Conservation (phyloP, 805 yeast species). For the Isabelozyma rhagii region DNA sequence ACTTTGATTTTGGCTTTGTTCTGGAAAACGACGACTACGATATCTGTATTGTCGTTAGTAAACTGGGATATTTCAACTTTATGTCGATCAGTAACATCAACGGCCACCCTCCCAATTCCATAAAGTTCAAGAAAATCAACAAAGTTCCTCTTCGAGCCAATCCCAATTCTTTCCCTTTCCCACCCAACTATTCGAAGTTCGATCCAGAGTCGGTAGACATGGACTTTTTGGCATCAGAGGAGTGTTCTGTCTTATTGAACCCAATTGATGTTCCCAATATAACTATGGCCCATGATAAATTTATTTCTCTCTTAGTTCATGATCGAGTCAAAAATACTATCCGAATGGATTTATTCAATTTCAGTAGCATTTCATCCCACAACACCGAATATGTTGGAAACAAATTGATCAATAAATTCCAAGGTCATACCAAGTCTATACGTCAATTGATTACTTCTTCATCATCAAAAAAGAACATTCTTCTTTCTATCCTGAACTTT, state of each 20-base stretch:
- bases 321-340: conserved; percentile 36
- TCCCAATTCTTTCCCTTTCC: conserved; percentile 9
- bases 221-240: conserved; percentile 8
- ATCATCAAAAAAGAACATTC: conserved; percentile 21
- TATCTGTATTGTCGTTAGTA: conserved; percentile 40
- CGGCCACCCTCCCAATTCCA: conserved; percentile 52
- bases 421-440: conserved; percentile 86
- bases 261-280: conserved; percentile 3
- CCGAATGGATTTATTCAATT: conserved; percentile 17
- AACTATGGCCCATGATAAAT: neutral
- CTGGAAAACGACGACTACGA: conserved; percentile 12
- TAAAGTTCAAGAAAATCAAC: conserved; percentile 38
- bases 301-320: conserved; percentile 23
- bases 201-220: neutral
- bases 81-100: conserved; percentile 51
- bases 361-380: conserved; percentile 1
- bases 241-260: conserved; percentile 6
- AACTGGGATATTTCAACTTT: conserved; percentile 38
- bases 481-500: conserved; percentile 38
- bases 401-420: conserved; percentile 47
- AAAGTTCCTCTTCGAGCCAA: conserved; percentile 8
- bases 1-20: conserved; percentile 10
- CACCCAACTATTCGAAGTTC: neutral
- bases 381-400: conserved; percentile 7
- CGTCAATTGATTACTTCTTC: conserved; percentile 62